These are phyloP conservation scores for Leishmania tarentolae DNA, from an alignment of 208 protist genomes.

Conservation along the genomic window DNA sequence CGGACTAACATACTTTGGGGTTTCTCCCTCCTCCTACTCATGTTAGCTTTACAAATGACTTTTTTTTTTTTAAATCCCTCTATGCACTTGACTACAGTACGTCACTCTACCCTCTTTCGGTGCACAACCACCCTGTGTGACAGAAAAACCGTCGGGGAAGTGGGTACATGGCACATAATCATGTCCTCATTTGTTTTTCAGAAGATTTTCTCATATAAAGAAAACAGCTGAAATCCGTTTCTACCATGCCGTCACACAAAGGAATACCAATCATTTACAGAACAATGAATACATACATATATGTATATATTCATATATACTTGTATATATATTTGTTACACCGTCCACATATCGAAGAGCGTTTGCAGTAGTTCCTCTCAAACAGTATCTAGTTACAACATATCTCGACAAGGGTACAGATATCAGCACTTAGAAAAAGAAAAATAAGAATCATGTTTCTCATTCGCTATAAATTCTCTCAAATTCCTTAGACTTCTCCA, in stretches of 20 bases:
- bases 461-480: conserved; percentile 51
- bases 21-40: too few relatives aligned
- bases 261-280: conserved; percentile 10
- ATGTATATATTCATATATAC: neutral
- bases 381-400: neutral
- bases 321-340: neutral
- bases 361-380: neutral
- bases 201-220: too few relatives aligned
- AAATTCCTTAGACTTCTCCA: conserved; percentile 88
- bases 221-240: too few relatives aligned
- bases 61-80: too few relatives aligned
- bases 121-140: too few relatives aligned
- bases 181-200: too few relatives aligned
- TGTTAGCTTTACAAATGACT: too few relatives aligned
- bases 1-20: too few relatives aligned
- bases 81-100: too few relatives aligned
- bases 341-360: neutral
- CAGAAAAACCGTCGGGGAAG: too few relatives aligned
- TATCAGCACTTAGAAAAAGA: neutral
- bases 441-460: neutral
- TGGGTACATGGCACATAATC: too few relatives aligned
- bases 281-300: conserved; percentile 5
- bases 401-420: neutral
- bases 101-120: too few relatives aligned
- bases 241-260: neutral